These are phyloP conservation scores for Inonotus obliquus DNA, from an alignment of 1,284 basidiomycete species.

Conservation along the genomic window DNA sequence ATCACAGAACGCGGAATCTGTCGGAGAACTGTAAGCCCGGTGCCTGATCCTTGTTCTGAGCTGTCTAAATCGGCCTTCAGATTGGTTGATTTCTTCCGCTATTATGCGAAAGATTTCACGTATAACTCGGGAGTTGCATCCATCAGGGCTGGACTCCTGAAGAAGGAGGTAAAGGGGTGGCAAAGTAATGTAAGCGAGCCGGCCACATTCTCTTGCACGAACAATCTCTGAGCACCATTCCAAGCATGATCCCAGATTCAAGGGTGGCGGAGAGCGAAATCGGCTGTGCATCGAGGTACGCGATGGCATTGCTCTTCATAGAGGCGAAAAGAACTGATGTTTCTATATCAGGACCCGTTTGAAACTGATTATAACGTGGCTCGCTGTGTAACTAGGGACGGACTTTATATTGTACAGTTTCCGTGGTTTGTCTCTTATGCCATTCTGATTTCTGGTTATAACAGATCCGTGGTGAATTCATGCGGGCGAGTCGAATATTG, in stretches of 20 bases:
- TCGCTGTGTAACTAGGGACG: slow-evolving; percentile 94
- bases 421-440: neutral
- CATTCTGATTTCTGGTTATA: neutral
- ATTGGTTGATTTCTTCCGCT: slow-evolving; percentile 96
- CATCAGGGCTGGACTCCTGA: slow-evolving; percentile 83
- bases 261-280: slow-evolving; percentile 84
- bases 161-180: slow-evolving; percentile 93
- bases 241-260: slow-evolving; percentile 39
- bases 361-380: slow-evolving; percentile 95
- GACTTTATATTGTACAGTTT: slow-evolving; percentile 79
- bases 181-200: slow-evolving; percentile 70
- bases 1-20: slow-evolving; percentile 88
- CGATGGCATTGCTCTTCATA: slow-evolving; percentile 1
- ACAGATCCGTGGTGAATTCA: slow-evolving; percentile 97
- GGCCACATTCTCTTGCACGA: slow-evolving; percentile 12
- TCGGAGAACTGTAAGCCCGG: slow-evolving; percentile 80
- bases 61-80: slow-evolving; percentile 34
- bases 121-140: slow-evolving; percentile 92
- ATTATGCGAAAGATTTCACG: slow-evolving; percentile 90
- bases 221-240: slow-evolving; percentile 24
- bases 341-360: slow-evolving; percentile 78
- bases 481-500: slow-evolving; percentile 88
- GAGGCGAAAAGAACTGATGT: slow-evolving; percentile 18
- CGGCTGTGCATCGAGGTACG: slow-evolving; percentile 88
- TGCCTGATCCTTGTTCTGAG: slow-evolving; percentile 6